These are phyloP conservation scores for Amauroascus verrucosus DNA, from an alignment of 2,329 filamentous ascomycete species.

Conservation along the genomic window DNA sequence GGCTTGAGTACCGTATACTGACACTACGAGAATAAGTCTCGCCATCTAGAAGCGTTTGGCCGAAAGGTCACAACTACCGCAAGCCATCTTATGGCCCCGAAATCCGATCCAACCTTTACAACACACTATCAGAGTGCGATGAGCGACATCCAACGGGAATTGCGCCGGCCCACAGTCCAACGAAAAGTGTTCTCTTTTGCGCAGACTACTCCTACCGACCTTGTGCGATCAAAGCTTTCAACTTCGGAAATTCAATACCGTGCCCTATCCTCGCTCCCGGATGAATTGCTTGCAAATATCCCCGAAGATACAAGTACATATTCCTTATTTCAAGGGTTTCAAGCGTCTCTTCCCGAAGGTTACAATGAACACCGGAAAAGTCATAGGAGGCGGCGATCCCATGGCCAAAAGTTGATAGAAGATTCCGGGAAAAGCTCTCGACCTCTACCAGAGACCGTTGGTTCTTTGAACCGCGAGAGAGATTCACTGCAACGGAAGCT, in stretches of 20 bases:
- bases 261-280: conserved; percentile 75
- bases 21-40: conserved; percentile 49
- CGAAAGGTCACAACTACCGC: conserved; percentile 93
- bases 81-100: conserved; percentile 70
- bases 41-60: conserved; percentile 82
- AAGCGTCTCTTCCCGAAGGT: conserved; percentile 72
- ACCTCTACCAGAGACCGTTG: conserved; percentile 52
- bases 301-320: conserved; percentile 78
- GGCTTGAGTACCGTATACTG: not conserved
- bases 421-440: conserved; percentile 50
- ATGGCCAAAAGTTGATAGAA: conserved; percentile 63
- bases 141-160: conserved; percentile 77
- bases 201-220: conserved; percentile 81
- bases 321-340: conserved; percentile 92
- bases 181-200: conserved; percentile 85
- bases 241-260: conserved; percentile 88
- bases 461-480: conserved; percentile 69
- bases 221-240: conserved; percentile 85
- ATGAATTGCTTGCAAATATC: conserved; percentile 81
- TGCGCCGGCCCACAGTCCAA: conserved; percentile 73
- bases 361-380: conserved; percentile 55
- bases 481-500: conserved; percentile 70
- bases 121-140: conserved; percentile 75
- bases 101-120: conserved; percentile 38
- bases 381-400: conserved; percentile 57